Evolutionary conservation across 306 rosid species (phyloP).

Genomic region (Lithocarpus polystachyus): DNA sequence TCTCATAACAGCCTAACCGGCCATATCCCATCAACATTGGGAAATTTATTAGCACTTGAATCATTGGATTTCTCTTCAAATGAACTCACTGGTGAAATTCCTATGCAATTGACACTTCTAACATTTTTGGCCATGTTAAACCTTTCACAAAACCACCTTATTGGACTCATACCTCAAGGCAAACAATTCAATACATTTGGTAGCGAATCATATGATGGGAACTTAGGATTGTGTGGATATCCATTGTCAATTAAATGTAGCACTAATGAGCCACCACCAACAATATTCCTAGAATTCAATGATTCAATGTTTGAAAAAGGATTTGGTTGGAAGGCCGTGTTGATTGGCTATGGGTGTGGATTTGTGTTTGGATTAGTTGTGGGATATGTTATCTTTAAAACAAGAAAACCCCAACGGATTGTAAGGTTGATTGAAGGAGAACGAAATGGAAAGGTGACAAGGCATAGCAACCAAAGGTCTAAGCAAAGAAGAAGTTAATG

Average conservation of each 20-base stretch:
- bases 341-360: no score
- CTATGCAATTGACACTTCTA: constrained; percentile 13
- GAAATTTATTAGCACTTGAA: constrained; percentile 22
- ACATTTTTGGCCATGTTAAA: constrained; percentile 9
- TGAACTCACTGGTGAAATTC: constrained; percentile 3
- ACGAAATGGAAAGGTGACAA: no score
- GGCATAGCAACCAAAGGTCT: no score
- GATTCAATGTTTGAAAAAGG: neutral
- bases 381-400: no score
- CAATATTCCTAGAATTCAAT: no score
- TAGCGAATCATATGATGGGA: constrained; percentile 26
- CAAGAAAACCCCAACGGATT: no score
- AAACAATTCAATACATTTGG: constrained; percentile 38
- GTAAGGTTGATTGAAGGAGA: no score
- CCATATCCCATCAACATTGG: constrained; percentile 24
- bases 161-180: constrained; percentile 35
- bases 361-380: no score
- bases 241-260: constrained; percentile 28
- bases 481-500: no score
- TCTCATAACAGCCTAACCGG: constrained; percentile 34
- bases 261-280: neutral
- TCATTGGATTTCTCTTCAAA: constrained; percentile 42
- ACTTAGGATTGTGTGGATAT: constrained; percentile 24
- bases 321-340: no score
- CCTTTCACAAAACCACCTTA: constrained; percentile 31